These are phyloP conservation scores for Plasmodium chabaudi DNA, from an alignment of 169 alveolate genomes.

Conservation along the genomic window DNA sequence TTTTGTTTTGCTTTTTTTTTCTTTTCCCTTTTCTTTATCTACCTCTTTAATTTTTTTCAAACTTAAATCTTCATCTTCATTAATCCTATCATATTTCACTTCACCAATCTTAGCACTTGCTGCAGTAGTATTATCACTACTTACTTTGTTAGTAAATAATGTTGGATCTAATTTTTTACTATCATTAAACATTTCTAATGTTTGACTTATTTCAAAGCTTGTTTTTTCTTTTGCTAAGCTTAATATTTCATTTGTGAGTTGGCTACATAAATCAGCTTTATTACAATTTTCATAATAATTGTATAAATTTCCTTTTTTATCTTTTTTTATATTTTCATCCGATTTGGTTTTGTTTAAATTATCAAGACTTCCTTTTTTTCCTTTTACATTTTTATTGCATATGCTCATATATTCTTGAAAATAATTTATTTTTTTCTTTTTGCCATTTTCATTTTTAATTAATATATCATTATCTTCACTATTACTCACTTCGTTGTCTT, in stretches of 20 bases:
- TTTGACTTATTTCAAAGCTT: neutral
- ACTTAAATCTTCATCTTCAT: neutral
- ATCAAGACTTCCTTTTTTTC: too few species aligned
- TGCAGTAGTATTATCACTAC: neutral
- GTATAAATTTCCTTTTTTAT: too few species aligned
- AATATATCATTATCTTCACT: too few species aligned
- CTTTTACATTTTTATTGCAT: neutral
- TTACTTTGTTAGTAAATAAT: neutral
- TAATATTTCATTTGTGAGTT: too few species aligned
- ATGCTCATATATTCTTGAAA: neutral
- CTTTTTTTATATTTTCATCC: too few species aligned
- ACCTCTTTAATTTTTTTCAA: neutral
- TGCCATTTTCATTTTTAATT: too few species aligned
- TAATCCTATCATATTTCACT: neutral
- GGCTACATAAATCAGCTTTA: too few species aligned
- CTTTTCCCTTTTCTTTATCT: neutral
- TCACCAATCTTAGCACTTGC: neutral
- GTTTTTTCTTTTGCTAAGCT: neutral
- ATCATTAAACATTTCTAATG: slow-evolving; percentile 14
- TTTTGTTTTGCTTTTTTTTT: slow-evolving; percentile 7
- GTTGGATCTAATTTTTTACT: neutral
- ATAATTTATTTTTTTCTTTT: neutral
- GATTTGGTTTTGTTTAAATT: too few species aligned
- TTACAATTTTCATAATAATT: too few species aligned
- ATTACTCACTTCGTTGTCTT: too few species aligned